Evolutionary conservation across 306 rosid species (phyloP), one percentile per base, ranked within the genome.

Genomic region (Rosa rugosa): DNA sequence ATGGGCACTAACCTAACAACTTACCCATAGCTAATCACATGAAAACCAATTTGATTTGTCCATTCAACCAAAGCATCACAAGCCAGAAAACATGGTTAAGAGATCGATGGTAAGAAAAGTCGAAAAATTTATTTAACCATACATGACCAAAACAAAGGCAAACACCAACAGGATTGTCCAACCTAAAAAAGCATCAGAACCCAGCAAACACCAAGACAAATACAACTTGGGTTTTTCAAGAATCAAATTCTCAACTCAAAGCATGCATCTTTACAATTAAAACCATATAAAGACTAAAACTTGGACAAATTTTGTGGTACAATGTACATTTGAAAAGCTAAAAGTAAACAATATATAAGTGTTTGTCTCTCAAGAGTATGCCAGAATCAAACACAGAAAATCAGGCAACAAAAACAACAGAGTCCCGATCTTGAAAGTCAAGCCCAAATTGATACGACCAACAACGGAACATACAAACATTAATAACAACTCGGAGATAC

Each of bases 401-500:
- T 1, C 6, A 44, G 65, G 11, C 65, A 69, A 10, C 7, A 2
- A 46, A 51, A 72, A 38, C 77, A 22, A 38, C 13, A 6, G 17
- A 47, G 10, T 11, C 18, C 47, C 64, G 17, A n/a, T 51, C 65
- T 53, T 73, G 3, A 57, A 40, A 40, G 42, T 16, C 38, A 16
- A 13, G 31, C 6, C 34, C 46, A 27, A 38, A 75, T 5, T 22
- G 23, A 22, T 11, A 59, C 4, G 23, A 56, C 20, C 7, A 17
- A 75, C 65, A 3, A 75, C 60, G n/a, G 27, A 51, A 75, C 70
- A 75, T n/a, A 17, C 12, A 23, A 41, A 41, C 69, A 75, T 4
- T 4, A 31, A 17, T 20, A 75, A 25, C n/a, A 27, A 3, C 46
- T 16, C 59, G 16, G 3, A 62, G 65, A 62, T 0, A 44, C 56